phyloP scores from a whole-genome alignment of 2,329 filamentous ascomycete species.

The Beauveria caledonica region DNA sequence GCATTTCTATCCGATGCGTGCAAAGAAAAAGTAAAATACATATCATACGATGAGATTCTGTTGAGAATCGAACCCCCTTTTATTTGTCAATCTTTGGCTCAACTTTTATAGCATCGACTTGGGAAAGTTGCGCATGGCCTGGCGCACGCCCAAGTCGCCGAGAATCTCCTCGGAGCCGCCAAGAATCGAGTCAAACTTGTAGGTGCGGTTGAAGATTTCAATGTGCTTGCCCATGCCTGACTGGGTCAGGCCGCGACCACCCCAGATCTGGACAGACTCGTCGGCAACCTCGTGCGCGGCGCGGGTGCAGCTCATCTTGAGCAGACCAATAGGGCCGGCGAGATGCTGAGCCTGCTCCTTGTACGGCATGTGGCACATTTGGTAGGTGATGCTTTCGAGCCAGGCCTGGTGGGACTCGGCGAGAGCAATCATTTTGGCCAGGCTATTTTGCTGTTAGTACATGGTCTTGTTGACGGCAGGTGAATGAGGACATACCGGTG shows the following conservation, averaged over 20 bases:
- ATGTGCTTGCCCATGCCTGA: conserved; percentile 75
- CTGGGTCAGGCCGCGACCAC: conserved; percentile 71
- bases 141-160: conserved; percentile 71
- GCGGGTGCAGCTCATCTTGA: conserved; percentile 72
- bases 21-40: background rate
- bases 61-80: too few species aligned
- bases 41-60: background rate
- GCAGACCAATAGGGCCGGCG: conserved; percentile 71
- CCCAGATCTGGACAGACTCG: conserved; percentile 78
- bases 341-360: conserved; percentile 65
- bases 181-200: conserved; percentile 73
- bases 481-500: conserved; percentile 51
- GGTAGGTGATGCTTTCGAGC: conserved; percentile 77
- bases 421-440: conserved; percentile 80
- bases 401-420: conserved; percentile 78
- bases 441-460: conserved; percentile 29
- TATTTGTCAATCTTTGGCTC: background rate
- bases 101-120: conserved; percentile 62
- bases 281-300: conserved; percentile 77
- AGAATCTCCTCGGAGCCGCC: conserved; percentile 80
- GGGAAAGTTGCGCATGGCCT: conserved; percentile 77
- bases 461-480: background rate
- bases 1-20: background rate
- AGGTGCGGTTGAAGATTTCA: conserved; percentile 76
- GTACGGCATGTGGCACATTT: conserved; percentile 83